These are phyloP conservation scores for Pichia insulana DNA, from an alignment of 805 yeast genomes.

Conservation along the genomic window DNA sequence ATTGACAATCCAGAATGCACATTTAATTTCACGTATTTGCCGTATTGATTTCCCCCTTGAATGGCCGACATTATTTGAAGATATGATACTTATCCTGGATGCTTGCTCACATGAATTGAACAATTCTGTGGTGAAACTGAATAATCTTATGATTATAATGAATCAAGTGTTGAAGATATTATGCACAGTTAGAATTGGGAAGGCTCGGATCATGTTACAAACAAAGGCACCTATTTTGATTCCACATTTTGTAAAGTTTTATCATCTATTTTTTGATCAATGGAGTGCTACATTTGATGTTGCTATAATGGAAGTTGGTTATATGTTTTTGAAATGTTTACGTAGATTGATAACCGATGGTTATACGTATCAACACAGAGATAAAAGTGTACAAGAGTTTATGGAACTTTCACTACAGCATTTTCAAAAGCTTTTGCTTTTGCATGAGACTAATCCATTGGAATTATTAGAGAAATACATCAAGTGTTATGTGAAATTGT, in stretches of 20 bases:
- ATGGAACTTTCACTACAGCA: conserved; percentile 49
- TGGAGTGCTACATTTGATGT: conserved; percentile 47
- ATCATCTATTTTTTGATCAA: conserved; percentile 47
- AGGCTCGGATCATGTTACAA: conserved; percentile 71
- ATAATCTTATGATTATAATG: conserved; percentile 55
- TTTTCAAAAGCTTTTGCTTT: conserved; percentile 44
- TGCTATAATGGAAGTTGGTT: conserved; percentile 63
- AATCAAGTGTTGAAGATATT: conserved; percentile 74
- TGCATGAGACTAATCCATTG: conserved; percentile 41
- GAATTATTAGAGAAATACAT: conserved; percentile 60
- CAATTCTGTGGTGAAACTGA: conserved; percentile 41
- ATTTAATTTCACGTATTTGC: conserved; percentile 68
- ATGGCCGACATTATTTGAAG: conserved; percentile 79
- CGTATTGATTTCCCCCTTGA: conserved; percentile 79
- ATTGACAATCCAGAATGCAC: conserved; percentile 75
- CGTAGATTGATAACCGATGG: conserved; percentile 73
- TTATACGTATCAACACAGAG: conserved; percentile 58
- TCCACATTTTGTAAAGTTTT: conserved; percentile 51
- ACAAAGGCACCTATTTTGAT: conserved; percentile 56
- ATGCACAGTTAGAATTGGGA: conserved; percentile 73
- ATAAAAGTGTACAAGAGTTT: conserved; percentile 50
- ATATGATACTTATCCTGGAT: conserved; percentile 39
- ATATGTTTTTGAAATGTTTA: conserved; percentile 64
- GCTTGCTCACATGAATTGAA: conserved; percentile 28
- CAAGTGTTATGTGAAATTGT: conserved; percentile 68